phyloP scores from a whole-genome alignment of 177 flowering plant genomes.

The Vitis hybrid region DNA sequence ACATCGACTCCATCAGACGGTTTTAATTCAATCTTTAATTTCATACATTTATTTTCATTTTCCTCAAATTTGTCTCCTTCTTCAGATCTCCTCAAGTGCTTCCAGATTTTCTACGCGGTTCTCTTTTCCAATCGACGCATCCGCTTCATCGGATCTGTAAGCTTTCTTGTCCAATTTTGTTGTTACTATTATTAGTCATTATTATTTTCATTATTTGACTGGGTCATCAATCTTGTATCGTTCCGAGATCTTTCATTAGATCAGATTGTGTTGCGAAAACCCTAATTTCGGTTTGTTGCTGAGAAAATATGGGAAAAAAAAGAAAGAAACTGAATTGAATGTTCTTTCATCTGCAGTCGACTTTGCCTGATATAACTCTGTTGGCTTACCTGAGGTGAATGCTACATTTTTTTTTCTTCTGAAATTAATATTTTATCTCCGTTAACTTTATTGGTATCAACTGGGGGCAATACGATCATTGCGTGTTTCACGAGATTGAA shows the following conservation, averaged over 20 bases:
- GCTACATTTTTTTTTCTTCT: too few species aligned
- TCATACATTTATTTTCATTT: background rate
- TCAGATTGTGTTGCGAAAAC: too few species aligned
- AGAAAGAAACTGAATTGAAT: too few species aligned
- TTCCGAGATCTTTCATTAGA: too few species aligned
- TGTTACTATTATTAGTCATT: background rate
- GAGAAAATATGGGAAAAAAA: background rate
- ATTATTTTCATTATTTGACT: background rate
- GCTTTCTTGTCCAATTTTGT: background rate
- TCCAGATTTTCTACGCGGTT: background rate
- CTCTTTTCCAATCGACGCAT: background rate
- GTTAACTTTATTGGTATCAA: too few species aligned
- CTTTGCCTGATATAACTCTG: too few species aligned
- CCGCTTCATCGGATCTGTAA: constrained; percentile 21
- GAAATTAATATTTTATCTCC: too few species aligned
- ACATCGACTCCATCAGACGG: background rate
- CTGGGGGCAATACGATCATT: too few species aligned
- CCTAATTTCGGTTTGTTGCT: background rate
- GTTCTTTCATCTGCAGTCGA: too few species aligned
- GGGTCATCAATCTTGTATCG: too few species aligned
- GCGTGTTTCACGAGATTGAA: too few species aligned
- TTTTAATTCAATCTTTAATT: background rate
- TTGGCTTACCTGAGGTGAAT: too few species aligned
- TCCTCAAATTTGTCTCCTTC: background rate
- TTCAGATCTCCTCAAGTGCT: background rate